Evolutionary conservation across 768 basidiomycete genomes (phyloP).

Genomic region (Calvatia gigantea): DNA sequence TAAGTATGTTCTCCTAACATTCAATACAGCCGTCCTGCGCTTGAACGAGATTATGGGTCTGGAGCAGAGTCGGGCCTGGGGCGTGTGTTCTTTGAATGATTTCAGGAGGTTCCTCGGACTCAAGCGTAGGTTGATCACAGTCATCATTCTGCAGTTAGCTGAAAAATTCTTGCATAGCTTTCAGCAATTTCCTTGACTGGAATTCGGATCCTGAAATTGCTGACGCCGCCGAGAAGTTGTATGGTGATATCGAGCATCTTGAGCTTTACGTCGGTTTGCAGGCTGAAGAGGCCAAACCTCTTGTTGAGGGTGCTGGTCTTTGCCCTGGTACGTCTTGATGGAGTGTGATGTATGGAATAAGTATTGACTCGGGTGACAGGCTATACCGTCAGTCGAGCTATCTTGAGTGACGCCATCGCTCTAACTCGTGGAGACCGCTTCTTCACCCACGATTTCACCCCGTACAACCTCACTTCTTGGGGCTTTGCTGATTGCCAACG

Average conservation of each 20-base stretch:
- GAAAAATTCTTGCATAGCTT: constrained; percentile 40
- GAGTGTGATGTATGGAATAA: not conserved
- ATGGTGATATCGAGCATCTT: constrained; percentile 70
- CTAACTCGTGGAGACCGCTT: constrained; percentile 83
- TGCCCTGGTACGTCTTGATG: constrained; percentile 58
- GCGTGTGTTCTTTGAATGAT: constrained; percentile 80
- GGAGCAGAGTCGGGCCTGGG: constrained; percentile 72
- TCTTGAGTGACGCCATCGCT: constrained; percentile 82
- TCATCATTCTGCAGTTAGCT: not conserved
- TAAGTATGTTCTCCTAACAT: not conserved
- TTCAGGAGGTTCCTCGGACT: constrained; percentile 80
- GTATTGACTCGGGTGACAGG: constrained; percentile 31
- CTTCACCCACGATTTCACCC: constrained; percentile 80
- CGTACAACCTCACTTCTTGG: constrained; percentile 79
- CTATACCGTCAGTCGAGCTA: constrained; percentile 82
- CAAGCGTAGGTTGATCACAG: constrained; percentile 46
- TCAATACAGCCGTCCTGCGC: constrained; percentile 52
- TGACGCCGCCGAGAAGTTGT: constrained; percentile 70
- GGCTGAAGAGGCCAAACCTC: constrained; percentile 73
- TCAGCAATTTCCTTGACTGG: constrained; percentile 74
- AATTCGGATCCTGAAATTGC: constrained; percentile 70
- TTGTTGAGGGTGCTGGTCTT: constrained; percentile 76
- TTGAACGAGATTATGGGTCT: constrained; percentile 86
- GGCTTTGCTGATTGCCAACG: constrained; percentile 82
- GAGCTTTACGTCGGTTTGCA: constrained; percentile 82